Evolutionary conservation across 75 land plant species (phyloP), one percentile per base, ranked within the genome.

Genomic region (Picea glauca): DNA sequence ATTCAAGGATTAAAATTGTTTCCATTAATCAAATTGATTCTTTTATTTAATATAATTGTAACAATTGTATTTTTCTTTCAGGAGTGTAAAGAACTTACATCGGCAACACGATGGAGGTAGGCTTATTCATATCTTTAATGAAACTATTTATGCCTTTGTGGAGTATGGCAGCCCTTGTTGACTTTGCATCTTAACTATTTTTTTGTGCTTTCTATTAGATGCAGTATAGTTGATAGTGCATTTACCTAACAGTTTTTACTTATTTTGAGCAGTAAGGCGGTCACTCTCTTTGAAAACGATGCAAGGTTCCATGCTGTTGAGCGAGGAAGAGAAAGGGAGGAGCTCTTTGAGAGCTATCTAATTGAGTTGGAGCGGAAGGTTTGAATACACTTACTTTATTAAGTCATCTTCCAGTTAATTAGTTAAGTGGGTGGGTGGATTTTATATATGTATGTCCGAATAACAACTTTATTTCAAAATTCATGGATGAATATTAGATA

Each of bases 81-180:
- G 98, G 98, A 96, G 82, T 91, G 83, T n/a, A 85, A 90, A 65
- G 94, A 93, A 77, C 90, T 96, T 26, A 93, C 89, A 13, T 93
- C 98, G 66, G 60, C 91, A 14, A 96, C 84, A 32, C 84, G 90
- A 78, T 96, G 98, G 98, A 96, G 98, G 98, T 96, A 61, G n/a
- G 40, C 30, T 46, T 77, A 23, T 56, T 60, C 2, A 33, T 58
- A 75, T 70, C 4, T 13, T 4, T 3, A 6, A 17, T 15, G 6
- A 35, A 13, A 68, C 30, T 78, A 23, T 61, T 35, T 35, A 20
- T 18, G 13, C n/a, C 5, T 3, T 20, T 68, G 35, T 68, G 2
- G 38, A 40, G 43, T 40, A 5, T 40, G 43, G 43, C 43, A 3
- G 43, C 43, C 43, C 43, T 40, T 40, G 43, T 50, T 9, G 56